Conservation (phyloP, 1,139 yeast species). For the Sugiyamaella japonica region DNA sequence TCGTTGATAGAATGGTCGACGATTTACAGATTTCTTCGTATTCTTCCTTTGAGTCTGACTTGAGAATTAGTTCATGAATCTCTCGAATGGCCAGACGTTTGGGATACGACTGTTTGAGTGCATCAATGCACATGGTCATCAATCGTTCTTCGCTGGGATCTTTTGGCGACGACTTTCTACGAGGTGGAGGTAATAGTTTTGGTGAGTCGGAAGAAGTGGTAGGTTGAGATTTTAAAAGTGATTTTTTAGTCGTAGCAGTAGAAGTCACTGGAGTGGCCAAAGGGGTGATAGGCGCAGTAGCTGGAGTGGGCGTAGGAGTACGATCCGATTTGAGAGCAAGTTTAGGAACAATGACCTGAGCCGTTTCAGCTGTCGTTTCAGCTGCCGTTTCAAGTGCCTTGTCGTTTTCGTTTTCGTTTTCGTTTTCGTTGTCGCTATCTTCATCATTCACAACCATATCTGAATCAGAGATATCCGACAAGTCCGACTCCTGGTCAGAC, state of each 20-base stretch:
- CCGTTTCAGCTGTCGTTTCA: background rate
- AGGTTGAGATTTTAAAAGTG: background rate
- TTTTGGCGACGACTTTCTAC: constrained; percentile 7
- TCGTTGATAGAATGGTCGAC: constrained; percentile 39
- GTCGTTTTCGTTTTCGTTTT: background rate
- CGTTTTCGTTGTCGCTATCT: background rate
- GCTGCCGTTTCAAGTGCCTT: background rate
- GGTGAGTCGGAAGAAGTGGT: background rate
- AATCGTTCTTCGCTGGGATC: constrained; percentile 26
- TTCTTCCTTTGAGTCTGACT: constrained; percentile 7
- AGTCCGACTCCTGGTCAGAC: background rate
- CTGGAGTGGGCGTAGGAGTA: background rate
- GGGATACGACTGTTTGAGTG: constrained; percentile 31
- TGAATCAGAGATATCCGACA: background rate
- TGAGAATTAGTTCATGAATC: constrained; percentile 31
- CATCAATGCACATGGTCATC: constrained; percentile 31
- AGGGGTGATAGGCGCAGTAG: background rate
- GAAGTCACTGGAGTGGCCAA: background rate
- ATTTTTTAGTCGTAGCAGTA: background rate
- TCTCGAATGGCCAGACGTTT: constrained; percentile 38
- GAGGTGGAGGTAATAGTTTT: background rate
- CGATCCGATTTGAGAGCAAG: background rate
- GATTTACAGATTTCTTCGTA: constrained; percentile 29
- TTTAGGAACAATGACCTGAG: too few species aligned
- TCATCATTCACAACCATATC: background rate